Percentiles rank a stretch among this genome's conserved stretches.
phyloP scores from a whole-genome alignment of 345 rosid species.

The Citrus unshiu region DNA sequence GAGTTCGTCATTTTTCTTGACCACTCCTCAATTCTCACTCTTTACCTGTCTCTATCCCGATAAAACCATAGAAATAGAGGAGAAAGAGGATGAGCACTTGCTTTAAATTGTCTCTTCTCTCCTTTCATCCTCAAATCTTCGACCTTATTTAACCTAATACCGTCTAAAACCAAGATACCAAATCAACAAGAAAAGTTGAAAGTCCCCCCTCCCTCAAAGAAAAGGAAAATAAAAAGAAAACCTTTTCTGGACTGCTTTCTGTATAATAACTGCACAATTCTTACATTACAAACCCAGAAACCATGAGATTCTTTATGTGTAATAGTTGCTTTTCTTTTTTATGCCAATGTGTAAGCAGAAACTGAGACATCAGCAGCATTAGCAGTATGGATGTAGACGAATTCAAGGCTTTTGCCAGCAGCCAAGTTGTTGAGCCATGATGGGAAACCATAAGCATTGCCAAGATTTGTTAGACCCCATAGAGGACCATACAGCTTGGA shows the following conservation, averaged over 20 bases:
- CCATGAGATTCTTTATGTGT: constrained; percentile 5
- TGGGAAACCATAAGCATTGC: constrained; percentile 62
- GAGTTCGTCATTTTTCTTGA: constrained; percentile 32
- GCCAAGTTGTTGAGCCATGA: constrained; percentile 68
- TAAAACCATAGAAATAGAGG: constrained; percentile 42
- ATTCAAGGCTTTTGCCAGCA: constrained; percentile 75
- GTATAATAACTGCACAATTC: constrained; percentile 55
- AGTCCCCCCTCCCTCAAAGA: constrained; percentile 9
- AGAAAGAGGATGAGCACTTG: constrained; percentile 99
- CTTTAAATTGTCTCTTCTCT: constrained; percentile 60
- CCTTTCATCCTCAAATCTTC: constrained; percentile 54
- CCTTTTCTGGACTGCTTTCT: constrained; percentile 30
- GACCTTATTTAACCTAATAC: constrained; percentile 33
- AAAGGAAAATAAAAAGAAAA: constrained; percentile 28
- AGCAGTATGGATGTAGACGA: constrained; percentile 83
- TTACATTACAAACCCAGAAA: constrained; percentile 38
- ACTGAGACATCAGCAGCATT: constrained; percentile 63
- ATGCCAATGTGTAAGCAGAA: constrained; percentile 72
- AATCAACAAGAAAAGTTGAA: constrained; percentile 29
- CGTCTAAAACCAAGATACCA: constrained; percentile 26
- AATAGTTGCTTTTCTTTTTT: constrained; percentile 25
- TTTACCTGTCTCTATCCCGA: constrained; percentile 25
- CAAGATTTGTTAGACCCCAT: constrained; percentile 74
- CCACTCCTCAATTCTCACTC: constrained; percentile 29
- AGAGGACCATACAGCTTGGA: constrained; percentile 86